phyloP scores from a whole-genome alignment of 2,329 filamentous ascomycete species.

The Penicillium griseofulvum region DNA sequence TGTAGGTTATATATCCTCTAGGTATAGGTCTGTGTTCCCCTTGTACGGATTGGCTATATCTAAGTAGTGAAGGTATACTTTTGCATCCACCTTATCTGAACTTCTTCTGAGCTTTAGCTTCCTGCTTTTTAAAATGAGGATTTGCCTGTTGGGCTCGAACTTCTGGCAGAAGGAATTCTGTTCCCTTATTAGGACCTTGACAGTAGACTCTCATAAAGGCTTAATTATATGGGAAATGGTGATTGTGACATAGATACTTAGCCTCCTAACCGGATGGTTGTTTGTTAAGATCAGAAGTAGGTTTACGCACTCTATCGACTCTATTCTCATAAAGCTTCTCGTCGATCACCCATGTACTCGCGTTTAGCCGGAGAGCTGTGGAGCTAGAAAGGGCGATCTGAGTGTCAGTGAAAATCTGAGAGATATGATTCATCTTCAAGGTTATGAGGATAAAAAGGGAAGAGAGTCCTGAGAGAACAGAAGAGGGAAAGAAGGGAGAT shows the following conservation, averaged over 20 bases:
- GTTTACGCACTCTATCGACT: conserved; percentile 1
- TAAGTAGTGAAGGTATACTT: conserved; percentile 5
- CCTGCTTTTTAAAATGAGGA: neutral
- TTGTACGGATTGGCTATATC: conserved; percentile 4
- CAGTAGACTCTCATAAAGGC: conserved; percentile 7
- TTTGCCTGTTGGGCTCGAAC: conserved; percentile 5
- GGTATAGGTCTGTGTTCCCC: conserved; percentile 3
- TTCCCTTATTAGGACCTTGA: conserved; percentile 4
- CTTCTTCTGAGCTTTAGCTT: conserved; percentile 1
- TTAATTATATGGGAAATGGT: neutral
- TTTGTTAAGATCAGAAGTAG: neutral
- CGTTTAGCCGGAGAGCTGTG: neutral
- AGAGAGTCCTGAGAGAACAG: neutral
- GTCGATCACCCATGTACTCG: conserved; percentile 6
- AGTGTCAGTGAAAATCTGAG: conserved; percentile 4
- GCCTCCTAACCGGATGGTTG: conserved; percentile 4
- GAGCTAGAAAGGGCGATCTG: conserved; percentile 4
- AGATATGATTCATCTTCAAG: conserved; percentile 4
- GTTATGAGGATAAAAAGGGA: conserved; percentile 1
- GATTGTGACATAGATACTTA: conserved; percentile 5
- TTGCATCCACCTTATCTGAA: conserved; percentile 4
- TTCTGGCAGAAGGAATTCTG: conserved; percentile 1
- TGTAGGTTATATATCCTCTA: conserved; percentile 5
- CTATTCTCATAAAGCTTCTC: conserved; percentile 6
- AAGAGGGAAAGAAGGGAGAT: neutral